Evolutionary conservation across 169 alveolate species (phyloP), one percentile per base, ranked within the genome.

Genomic region (Eimeria acervulina): DNA sequence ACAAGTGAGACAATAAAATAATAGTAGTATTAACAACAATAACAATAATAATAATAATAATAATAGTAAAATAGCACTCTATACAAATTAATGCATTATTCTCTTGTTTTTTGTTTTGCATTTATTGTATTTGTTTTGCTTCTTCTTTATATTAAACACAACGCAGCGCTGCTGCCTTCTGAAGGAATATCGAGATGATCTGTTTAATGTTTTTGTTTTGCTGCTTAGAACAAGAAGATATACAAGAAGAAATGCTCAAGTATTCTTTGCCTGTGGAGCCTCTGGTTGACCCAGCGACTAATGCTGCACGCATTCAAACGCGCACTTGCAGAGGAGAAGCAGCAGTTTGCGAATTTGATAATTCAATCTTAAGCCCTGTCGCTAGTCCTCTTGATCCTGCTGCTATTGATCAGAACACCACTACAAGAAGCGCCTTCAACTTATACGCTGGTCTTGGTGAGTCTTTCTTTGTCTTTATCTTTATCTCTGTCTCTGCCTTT

Each of bases 211-310:
- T 5, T 31, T 31, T n/a, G 23, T 70, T n/a, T n/a, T n/a, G n/a
- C n/a, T n/a, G n/a, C 70, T 4, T 76, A 90, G 95, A 40, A 26
- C 89, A 90, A 17, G 81, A 33, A 23, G 95, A 90, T 1, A 19
- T 72, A 2, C 66, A 68, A 40, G 76, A 90, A 23, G 95, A 90
- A 31, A 80, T 90, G 51, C 38, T 38, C 17, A 90, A 90, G 72
- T 90, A 42, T 40, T 0, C 80, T 1, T 0, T 70, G 12, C 70
- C 76, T 26, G 95, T 90, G 33, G 95, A 90, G 89, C 95, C 95
- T 15, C 89, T 90, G 28, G 95, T 90, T 28, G 95, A 90, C 38
- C 95, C 95, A 19, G 88, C 90, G 12, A 90, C 95, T 0, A 90
- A 90, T 47, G 81, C 88, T 40, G 88, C 90, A 42, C 44, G 95